Conservation (phyloP, 768 basidiomycete species). For the Trametes punicea region DNA sequence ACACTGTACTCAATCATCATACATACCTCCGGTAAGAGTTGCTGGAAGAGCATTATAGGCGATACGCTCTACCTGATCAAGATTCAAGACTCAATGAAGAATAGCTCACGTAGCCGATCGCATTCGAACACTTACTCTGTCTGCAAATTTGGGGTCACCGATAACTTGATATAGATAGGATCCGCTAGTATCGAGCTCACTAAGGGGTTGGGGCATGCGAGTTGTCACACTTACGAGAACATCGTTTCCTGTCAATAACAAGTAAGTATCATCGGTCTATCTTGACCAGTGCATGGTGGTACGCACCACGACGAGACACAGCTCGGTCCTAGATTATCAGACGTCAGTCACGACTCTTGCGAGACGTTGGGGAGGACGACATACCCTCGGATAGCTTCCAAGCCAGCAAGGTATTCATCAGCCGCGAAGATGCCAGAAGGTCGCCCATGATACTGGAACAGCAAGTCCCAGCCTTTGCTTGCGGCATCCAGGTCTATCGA, state of each 20-base stretch:
- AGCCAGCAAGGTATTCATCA: constrained; percentile 55
- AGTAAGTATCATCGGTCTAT: too few species aligned
- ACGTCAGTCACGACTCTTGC: not conserved
- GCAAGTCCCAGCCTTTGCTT: constrained; percentile 50
- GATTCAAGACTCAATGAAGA: not conserved
- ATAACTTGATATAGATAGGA: constrained; percentile 55
- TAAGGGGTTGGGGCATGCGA: not conserved
- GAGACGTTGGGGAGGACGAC: constrained; percentile 1
- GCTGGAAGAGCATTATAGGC: constrained; percentile 52
- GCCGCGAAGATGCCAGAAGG: constrained; percentile 55
- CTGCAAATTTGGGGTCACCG: constrained; percentile 50
- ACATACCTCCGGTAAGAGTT: constrained; percentile 42
- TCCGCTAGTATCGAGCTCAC: constrained; percentile 34
- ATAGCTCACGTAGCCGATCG: not conserved
- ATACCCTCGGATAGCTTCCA: constrained; percentile 52
- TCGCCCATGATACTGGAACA: constrained; percentile 57
- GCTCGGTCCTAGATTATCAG: constrained; percentile 41
- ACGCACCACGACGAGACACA: constrained; percentile 51
- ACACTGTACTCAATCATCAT: not conserved
- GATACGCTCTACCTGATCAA: constrained; percentile 40
- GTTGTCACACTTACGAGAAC: constrained; percentile 44
- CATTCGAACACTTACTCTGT: constrained; percentile 40
- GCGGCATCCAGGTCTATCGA: constrained; percentile 47
- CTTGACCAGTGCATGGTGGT: too few species aligned
- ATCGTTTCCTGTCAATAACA: constrained; percentile 55